Conservation (phyloP, 1,284 basidiomycete genomes). For the Fomitopsis pinicola region DNA sequence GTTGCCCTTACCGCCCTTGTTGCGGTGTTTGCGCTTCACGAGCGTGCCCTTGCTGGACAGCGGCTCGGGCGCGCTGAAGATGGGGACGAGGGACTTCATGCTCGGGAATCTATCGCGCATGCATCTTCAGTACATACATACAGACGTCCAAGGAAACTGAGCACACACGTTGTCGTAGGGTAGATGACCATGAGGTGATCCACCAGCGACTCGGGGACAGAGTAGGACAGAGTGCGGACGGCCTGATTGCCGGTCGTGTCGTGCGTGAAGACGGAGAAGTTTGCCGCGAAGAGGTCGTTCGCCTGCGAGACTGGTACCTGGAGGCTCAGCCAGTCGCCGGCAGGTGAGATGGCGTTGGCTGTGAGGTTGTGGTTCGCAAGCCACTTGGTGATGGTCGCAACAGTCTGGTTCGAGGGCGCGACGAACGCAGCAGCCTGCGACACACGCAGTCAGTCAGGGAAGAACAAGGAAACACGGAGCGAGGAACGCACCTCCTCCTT, state of each 20-base stretch:
- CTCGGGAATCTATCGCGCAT: neutral
- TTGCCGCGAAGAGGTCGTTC: conserved; percentile 29
- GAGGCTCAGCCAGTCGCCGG: conserved; percentile 36
- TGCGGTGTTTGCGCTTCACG: too few relatives aligned
- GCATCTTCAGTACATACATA: neutral
- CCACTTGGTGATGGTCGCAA: conserved; percentile 30
- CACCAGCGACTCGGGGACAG: conserved; percentile 29
- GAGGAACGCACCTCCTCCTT: conserved; percentile 27
- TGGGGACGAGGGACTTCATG: conserved; percentile 30
- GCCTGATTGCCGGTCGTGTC: conserved; percentile 21
- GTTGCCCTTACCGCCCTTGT: too few relatives aligned
- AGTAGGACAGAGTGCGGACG: conserved; percentile 35
- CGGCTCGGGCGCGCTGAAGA: neutral
- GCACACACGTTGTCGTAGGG: conserved; percentile 27
- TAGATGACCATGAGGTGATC: conserved; percentile 32
- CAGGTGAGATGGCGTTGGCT: conserved; percentile 24
- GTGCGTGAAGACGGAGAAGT: conserved; percentile 33
- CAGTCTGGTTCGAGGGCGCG: conserved; percentile 27
- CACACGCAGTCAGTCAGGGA: too few relatives aligned
- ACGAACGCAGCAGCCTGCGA: conserved; percentile 30
- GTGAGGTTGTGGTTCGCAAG: conserved; percentile 28
- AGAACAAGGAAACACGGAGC: too few relatives aligned
- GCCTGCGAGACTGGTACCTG: conserved; percentile 30
- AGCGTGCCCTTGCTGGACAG: too few relatives aligned
- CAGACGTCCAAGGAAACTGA: too few relatives aligned